A percentile compares a stretch with the other conserved stretches of the same genome.
These are phyloP conservation scores for Backusella luteola DNA, from an alignment of 192 early-diverging fungal genomes.

Conservation along the genomic window DNA sequence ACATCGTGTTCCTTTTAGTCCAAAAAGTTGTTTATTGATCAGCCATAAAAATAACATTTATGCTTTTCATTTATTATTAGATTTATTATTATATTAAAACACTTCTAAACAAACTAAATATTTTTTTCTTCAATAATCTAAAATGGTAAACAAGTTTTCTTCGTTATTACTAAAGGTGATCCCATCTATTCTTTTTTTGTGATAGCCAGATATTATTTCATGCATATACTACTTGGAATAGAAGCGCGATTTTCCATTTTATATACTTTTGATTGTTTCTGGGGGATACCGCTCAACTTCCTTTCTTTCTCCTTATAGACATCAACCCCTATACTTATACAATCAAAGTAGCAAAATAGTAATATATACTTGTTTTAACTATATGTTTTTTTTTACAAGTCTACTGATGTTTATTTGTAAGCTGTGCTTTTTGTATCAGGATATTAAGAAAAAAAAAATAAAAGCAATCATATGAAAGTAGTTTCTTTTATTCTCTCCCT, in stretches of 20 bases:
- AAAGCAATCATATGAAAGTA: background rate
- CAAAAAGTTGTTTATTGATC: background rate
- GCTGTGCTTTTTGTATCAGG: background rate
- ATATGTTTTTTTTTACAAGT: background rate
- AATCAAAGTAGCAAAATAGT: background rate
- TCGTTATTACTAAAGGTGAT: background rate
- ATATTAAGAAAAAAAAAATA: background rate
- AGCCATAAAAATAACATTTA: background rate
- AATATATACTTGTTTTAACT: background rate
- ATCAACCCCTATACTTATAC: background rate
- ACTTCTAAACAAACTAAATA: background rate
- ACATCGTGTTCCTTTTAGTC: background rate
- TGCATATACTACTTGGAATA: background rate
- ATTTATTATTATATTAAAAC: background rate
- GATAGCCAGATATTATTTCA: background rate
- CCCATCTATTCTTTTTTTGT: background rate
- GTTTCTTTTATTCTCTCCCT: background rate
- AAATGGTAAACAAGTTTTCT: background rate
- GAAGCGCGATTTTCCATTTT: background rate
- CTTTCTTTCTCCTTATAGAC: background rate
- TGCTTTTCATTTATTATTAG: constrained; percentile 2
- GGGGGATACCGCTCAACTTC: background rate
- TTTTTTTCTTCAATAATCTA: background rate
- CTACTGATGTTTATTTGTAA: background rate
- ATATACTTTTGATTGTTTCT: background rate